These are phyloP conservation scores for Monosporozyma yasuniensis DNA, from an alignment of 805 yeast genomes.

Conservation along the genomic window DNA sequence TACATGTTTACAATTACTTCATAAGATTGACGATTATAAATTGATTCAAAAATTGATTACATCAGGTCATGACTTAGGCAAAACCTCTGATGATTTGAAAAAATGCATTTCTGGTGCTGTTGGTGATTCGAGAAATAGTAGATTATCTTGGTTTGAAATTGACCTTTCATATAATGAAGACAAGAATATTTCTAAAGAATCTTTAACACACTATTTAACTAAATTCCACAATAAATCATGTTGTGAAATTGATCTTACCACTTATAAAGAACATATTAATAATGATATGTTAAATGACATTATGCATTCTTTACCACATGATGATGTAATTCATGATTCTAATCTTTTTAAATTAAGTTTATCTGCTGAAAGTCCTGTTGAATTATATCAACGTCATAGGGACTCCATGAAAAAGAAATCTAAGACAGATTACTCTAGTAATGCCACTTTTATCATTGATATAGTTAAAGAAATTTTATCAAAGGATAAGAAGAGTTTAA, in stretches of 20 bases:
- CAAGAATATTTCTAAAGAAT: constrained; percentile 18
- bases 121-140: constrained; percentile 45
- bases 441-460: constrained; percentile 56
- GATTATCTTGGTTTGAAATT: constrained; percentile 44
- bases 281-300: constrained; percentile 11
- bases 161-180: constrained; percentile 18
- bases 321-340: constrained; percentile 45
- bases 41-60: constrained; percentile 27
- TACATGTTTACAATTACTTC: constrained; percentile 39
- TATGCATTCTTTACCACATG: constrained; percentile 15
- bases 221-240: constrained; percentile 50
- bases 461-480: constrained; percentile 35
- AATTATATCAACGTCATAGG: constrained; percentile 34
- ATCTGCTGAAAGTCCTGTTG: constrained; percentile 20
- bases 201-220: constrained; percentile 36
- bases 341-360: constrained; percentile 24
- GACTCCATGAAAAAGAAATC: constrained; percentile 33
- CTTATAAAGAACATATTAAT: constrained; percentile 26
- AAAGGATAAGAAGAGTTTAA: constrained; percentile 12
- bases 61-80: constrained; percentile 54
- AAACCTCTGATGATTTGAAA: constrained; percentile 34
- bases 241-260: constrained; percentile 51
- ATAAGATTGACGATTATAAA: constrained; percentile 59
- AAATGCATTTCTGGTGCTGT: constrained; percentile 20
- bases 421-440: constrained; percentile 62